These are phyloP conservation scores for Entonaema liquescens DNA, from an alignment of 495 filamentous ascomycete species.

Conservation along the genomic window DNA sequence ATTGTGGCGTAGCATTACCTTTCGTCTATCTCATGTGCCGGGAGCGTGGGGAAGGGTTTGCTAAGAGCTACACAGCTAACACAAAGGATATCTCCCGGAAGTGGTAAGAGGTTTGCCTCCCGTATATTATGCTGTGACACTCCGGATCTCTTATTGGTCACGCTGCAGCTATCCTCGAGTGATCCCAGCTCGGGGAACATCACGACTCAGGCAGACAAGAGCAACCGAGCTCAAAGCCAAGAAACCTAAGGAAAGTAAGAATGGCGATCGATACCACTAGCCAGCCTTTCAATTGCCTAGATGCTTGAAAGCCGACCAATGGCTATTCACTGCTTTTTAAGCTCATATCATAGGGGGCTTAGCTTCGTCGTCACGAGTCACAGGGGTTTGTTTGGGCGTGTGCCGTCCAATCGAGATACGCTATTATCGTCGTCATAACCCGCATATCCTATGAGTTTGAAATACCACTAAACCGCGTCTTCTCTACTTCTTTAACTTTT, in stretches of 20 bases:
- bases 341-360: background rate
- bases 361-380: constrained; percentile 22
- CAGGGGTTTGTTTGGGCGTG: constrained; percentile 7
- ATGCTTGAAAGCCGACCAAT: constrained; percentile 9
- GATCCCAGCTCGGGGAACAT: constrained; percentile 17
- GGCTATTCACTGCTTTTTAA: background rate
- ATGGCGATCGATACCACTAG: constrained; percentile 23
- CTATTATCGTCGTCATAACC: constrained; percentile 17
- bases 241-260: background rate
- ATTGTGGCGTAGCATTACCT: constrained; percentile 20
- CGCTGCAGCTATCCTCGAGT: constrained; percentile 14
- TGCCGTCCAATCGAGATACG: background rate
- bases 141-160: constrained; percentile 26
- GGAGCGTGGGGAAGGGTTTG: background rate
- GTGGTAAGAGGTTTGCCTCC: constrained; percentile 35
- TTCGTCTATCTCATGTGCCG: constrained; percentile 7
- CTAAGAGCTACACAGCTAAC: constrained; percentile 10
- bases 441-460: background rate
- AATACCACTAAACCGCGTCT: too few species aligned
- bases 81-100: constrained; percentile 25
- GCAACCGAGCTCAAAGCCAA: constrained; percentile 26
- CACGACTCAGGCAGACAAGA: constrained; percentile 26
- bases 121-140: constrained; percentile 22
- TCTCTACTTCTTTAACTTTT: too few species aligned
- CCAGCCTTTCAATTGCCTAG: constrained; percentile 5